These are phyloP conservation scores for Periconia sp. DNA, from an alignment of 2,329 filamentous ascomycete genomes.

Conservation along the genomic window DNA sequence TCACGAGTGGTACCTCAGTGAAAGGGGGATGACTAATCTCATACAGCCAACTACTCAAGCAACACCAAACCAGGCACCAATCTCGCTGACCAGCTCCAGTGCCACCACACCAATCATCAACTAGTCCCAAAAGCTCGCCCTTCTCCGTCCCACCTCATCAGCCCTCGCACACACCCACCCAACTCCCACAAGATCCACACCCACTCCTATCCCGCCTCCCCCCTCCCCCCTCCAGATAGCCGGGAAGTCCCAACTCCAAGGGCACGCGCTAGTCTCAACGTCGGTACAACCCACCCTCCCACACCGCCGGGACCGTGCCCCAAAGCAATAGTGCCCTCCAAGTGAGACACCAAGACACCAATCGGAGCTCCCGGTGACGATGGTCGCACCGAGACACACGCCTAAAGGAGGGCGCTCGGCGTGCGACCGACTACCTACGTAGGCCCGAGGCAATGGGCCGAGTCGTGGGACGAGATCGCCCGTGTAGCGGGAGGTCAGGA, in stretches of 20 bases:
- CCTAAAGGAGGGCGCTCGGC: neutral
- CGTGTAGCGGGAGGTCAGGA: slow-evolving; percentile 20
- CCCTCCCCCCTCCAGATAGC: neutral
- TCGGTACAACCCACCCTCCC: slow-evolving; percentile 24
- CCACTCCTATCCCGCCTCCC: neutral
- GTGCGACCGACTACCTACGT: neutral
- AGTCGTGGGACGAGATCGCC: slow-evolving; percentile 22
- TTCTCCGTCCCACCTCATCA: neutral
- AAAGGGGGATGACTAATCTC: no score
- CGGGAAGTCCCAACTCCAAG: slow-evolving; percentile 1
- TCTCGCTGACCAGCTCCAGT: neutral
- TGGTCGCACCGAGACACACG: slow-evolving; percentile 19
- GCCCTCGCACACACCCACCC: neutral
- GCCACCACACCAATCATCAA: neutral
- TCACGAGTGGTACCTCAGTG: no score
- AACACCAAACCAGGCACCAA: no score
- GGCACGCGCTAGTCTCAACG: slow-evolving; percentile 10
- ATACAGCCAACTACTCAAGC: no score
- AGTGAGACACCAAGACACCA: slow-evolving; percentile 37
- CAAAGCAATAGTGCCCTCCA: slow-evolving; percentile 7
- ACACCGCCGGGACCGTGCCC: slow-evolving; percentile 7
- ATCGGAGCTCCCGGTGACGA: slow-evolving; percentile 28
- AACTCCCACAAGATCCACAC: neutral
- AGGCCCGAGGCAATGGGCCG: neutral
- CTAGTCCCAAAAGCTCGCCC: neutral